Base-by-base conservation (phyloP, 1,284 basidiomycete species). In the Sutorius eximius region DNA sequence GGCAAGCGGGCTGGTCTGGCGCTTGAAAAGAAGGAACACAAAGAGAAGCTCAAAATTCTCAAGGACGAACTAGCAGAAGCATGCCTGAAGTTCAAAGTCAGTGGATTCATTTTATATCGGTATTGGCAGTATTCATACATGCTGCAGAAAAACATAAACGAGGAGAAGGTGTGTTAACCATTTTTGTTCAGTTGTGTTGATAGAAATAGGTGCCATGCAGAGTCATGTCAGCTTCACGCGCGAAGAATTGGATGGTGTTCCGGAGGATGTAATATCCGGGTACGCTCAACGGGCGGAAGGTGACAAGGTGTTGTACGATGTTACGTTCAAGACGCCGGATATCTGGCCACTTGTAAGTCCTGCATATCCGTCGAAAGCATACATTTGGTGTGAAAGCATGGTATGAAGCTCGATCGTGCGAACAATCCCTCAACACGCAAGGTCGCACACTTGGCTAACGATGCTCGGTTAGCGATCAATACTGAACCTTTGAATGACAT, bases 221-320 rank as follows among this genome's bases (percentile, higher is more conserved):
- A 82, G 78, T 11, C 71, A 73, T 32, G 75, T 90, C 38, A 75
- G 77, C 10, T 87, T 90, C 61, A 87, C 84, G 0, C 73, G 73
- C 30, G 82, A 88, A 61, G 87, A 92, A 64, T 79, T 93, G 43
- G 82, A 86, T 52, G 90, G 91, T 27, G 84, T 93, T 15, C 89
- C 89, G 2, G 72, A 77, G 30, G 88, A 91, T 63, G 84, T 90
- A 27, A 68, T 90, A 32, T 85, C 84, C 32, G 89, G 89, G 3
- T 91, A 85, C 63, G 75, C 75, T 24, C 87, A 85, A 64, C 81
- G 79, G 49, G 78, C 74, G 1, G 80, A 86, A 53, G 80, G 72
- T 46, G 73, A 68, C 56, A 76, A 78, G 49, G 80, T 82, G 49
- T 65, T 87, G 3, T 86, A 83, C 68, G 83, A 86, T 46, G 79